Evolutionary conservation across 148 eudicot species (phyloP), one percentile per base, ranked within the genome.

Genomic region (Selenicereus undatus): DNA sequence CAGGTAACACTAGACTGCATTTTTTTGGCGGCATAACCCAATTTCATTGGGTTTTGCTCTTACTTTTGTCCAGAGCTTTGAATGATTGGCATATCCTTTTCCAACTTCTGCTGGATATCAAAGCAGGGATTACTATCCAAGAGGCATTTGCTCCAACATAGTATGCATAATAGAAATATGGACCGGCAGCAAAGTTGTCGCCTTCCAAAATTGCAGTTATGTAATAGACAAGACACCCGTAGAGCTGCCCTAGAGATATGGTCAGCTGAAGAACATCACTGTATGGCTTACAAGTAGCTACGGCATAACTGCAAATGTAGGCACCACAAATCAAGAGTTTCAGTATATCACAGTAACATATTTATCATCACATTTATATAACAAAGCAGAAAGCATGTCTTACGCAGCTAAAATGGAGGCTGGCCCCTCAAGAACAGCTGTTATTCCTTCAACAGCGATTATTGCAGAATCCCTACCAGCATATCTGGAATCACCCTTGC

Each of bases 401-500:
- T 91, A 95, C 98, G 89, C 89, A 20, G 94, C 94, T 75, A 95
- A 83, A 75, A 95, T 86, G 70, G 90, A 91, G 78, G 91, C 91
- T n/a, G 98, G 98, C 66, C 98, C 98, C 87, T 87, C 91, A 4
- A 93, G 29, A 66, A 93, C 96, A 73, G 91, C 88, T 9, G 98
- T 93, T 35, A 95, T 76, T 79, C 92, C 96, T 89, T 95, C 98
- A 68, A 95, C 88, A n/a, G 96, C 76, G 66, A 95, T 86, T 68
- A 90, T 79, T 79, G 84, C 92, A 56, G 94, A 80, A 79, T 95
- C 98, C 76, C 94, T 87, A 54, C 81, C 90, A n/a, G 79, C 98
- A 73, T 95, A 95, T 85, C 97, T 89, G 78, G 97, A 93, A 82
- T 95, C 98, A 75, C 98, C 98, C 85, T 88, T 91, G 91, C 94